These are phyloP conservation scores for Cryoendolithus antarcticus DNA, from an alignment of 2,329 filamentous ascomycete genomes.

Conservation along the genomic window DNA sequence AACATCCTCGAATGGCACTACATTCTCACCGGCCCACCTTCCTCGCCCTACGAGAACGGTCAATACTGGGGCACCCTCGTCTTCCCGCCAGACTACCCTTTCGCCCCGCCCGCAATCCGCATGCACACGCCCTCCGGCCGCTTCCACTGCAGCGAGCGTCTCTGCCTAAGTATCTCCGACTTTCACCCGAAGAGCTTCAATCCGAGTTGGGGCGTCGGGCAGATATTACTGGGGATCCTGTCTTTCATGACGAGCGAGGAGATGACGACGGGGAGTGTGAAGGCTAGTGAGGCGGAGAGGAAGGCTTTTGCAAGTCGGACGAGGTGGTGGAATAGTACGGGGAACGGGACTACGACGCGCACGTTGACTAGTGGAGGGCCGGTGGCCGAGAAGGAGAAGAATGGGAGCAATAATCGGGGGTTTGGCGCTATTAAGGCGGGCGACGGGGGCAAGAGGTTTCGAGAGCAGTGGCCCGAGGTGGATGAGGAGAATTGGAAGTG, in stretches of 20 bases:
- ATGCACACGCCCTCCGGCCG: slow-evolving; percentile 97
- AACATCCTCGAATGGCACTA: slow-evolving; percentile 28
- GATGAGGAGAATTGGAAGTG: slow-evolving; percentile 84
- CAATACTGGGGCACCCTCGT: slow-evolving; percentile 98
- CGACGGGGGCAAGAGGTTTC: slow-evolving; percentile 85
- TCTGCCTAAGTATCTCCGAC: slow-evolving; percentile 92
- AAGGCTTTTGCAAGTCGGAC: slow-evolving; percentile 64
- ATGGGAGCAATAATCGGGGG: slow-evolving; percentile 35
- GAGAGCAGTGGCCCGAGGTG: slow-evolving; percentile 76
- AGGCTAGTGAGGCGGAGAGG: slow-evolving; percentile 63
- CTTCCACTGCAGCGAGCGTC: slow-evolving; percentile 81
- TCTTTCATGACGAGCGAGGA: slow-evolving; percentile 99
- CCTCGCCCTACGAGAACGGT: slow-evolving; percentile 85
- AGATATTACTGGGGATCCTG: slow-evolving; percentile 83
- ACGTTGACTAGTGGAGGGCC: slow-evolving; percentile 31
- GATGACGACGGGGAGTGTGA: slow-evolving; percentile 90
- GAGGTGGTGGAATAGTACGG: slow-evolving; percentile 94
- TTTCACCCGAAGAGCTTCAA: slow-evolving; percentile 98
- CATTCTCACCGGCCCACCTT: slow-evolving; percentile 84
- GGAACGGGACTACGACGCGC: slow-evolving; percentile 58
- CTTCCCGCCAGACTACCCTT: slow-evolving; percentile 93
- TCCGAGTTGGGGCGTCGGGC: slow-evolving; percentile 94
- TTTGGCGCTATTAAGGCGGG: slow-evolving; percentile 74
- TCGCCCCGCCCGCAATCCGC: slow-evolving; percentile 90
- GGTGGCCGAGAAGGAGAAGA: slow-evolving; percentile 24